Evolutionary conservation across 495 filamentous ascomycete genomes (phyloP), one percentile per base, ranked within the genome.

Genomic region (Lasiosphaeris hirsuta): DNA sequence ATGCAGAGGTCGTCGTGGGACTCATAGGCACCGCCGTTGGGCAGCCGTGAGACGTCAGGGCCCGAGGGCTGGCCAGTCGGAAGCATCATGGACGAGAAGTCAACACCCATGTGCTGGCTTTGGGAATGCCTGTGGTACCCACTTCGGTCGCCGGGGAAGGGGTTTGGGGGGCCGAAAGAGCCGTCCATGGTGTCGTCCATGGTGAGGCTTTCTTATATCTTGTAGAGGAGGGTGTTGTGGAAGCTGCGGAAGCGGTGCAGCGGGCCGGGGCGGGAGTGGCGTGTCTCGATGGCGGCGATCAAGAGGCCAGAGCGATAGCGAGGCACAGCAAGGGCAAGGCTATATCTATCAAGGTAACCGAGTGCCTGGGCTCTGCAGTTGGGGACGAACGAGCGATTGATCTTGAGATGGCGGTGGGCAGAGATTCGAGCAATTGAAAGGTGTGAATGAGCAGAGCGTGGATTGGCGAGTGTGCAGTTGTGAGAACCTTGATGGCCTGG

Each of bases 1-100:
- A 75, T 45, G 40, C 73, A 76, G n/a, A 69, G 59, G 54, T 76
- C 73, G 50, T 76, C 73, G 61, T 76, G 73, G 35, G 73, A 74
- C 38, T 62, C 60, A 19, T 64, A 61, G 14, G 57, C 51, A 51
- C 18, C 39, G 14, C 23, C 49, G 34, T 41, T 51, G 40, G 59
- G 36, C 14, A 61, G 10, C 17, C 58, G 47, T 5, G 61, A 19
- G 34, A 38, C 14, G 38, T 61, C 35, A 30, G 33, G 18, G 23
- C 36, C 13, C 13, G 54, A 39, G n/a, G 23, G 38, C 35, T 62
- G 54, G 15, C 30, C 10, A 1, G 33, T 18, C 4, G n/a, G 47
- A 11, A 58, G 42, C 54, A 60, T 62, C 51, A 66, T 18, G 46
- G 42, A 18, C 2, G 51, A 42, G 48, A 56, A 60, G n/a, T 50